phyloP scores from a whole-genome alignment of 306 rosid genomes.

The Dalbergia cochinchinensis region DNA sequence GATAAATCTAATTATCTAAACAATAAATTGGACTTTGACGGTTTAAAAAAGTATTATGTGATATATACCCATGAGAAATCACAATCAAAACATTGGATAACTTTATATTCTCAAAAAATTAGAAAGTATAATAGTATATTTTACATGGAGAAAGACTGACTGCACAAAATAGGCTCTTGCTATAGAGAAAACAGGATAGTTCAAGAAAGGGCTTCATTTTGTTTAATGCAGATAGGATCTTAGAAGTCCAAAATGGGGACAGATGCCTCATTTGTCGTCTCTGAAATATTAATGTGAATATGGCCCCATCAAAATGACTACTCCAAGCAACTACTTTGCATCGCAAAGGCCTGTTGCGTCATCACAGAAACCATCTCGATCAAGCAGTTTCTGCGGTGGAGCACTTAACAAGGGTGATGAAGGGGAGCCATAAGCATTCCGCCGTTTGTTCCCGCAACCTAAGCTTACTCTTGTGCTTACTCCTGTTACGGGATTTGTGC shows the following conservation, averaged over 20 bases:
- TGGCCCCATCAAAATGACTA: constrained; percentile 18
- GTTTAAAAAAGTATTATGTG: constrained; percentile 10
- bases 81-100: constrained; percentile 8
- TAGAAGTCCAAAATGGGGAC: constrained; percentile 24
- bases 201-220: constrained; percentile 29
- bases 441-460: constrained; percentile 87
- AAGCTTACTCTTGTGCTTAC: constrained; percentile 64
- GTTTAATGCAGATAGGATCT: constrained; percentile 26
- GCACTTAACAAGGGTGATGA: constrained; percentile 82
- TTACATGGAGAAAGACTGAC: not conserved
- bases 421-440: constrained; percentile 73
- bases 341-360: constrained; percentile 80
- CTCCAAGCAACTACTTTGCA: constrained; percentile 49
- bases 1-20: not conserved
- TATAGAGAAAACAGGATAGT: not conserved
- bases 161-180: constrained; percentile 19
- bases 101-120: constrained; percentile 9
- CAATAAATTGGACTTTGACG: constrained; percentile 6
- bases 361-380: constrained; percentile 67
- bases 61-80: constrained; percentile 7
- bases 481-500: constrained; percentile 63
- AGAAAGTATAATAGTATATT: not conserved
- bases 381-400: constrained; percentile 73
- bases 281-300: constrained; percentile 24
- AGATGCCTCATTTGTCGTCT: constrained; percentile 38